A percentile compares a stretch with the other conserved stretches of the same genome.
phyloP scores from a whole-genome alignment of 805 yeast genomes.

The Millerozyma miso region DNA sequence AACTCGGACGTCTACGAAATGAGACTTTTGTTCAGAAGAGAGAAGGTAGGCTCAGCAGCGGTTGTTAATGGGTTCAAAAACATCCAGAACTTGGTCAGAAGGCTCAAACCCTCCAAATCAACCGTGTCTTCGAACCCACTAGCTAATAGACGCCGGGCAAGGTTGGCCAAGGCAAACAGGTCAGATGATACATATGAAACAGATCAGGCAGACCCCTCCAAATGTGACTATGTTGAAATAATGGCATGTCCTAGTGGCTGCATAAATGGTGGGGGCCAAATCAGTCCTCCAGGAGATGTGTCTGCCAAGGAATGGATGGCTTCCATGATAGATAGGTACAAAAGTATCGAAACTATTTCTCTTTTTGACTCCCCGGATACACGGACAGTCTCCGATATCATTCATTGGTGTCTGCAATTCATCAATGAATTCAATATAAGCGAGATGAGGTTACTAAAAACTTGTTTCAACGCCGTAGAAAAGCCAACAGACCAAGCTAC shows the following conservation, averaged over 20 bases:
- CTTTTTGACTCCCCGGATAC: conserved; percentile 2
- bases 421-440: conserved; percentile 22
- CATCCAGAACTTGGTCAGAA: conserved; percentile 89
- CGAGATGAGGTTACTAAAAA: conserved; percentile 37
- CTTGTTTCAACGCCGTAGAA: conserved; percentile 49
- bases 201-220: conserved; percentile 53
- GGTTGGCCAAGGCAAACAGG: conserved; percentile 17
- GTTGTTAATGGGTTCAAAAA: conserved; percentile 88
- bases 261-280: conserved; percentile 94
- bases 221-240: conserved; percentile 81
- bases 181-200: conserved; percentile 4
- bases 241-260: conserved; percentile 99
- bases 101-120: conserved; percentile 46
- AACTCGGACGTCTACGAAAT: conserved; percentile 75
- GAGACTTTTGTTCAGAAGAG: conserved; percentile 42
- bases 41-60: conserved; percentile 49
- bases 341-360: conserved; percentile 22
- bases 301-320: conserved; percentile 43
- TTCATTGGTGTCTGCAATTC: conserved; percentile 17
- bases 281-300: conserved; percentile 43
- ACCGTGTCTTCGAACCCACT: conserved; percentile 28
- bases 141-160: conserved; percentile 42
- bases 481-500: conserved; percentile 46
- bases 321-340: conserved; percentile 31
- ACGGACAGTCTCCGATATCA: conserved; percentile 1